phyloP scores from a whole-genome alignment of 2,329 filamentous ascomycete species.

The Coccinonectria pachysandricola region DNA sequence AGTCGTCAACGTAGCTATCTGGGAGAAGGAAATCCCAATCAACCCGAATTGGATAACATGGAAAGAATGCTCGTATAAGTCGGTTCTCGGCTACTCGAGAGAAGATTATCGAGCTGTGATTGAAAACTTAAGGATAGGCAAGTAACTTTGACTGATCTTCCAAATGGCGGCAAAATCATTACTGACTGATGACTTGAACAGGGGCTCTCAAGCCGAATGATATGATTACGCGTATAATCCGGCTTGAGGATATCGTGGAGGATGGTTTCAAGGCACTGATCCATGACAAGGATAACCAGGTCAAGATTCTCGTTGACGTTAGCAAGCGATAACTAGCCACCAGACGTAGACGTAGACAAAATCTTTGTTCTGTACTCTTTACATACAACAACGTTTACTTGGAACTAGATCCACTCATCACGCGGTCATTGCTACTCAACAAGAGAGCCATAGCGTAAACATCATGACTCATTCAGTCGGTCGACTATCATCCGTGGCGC shows the following conservation, averaged over 20 bases:
- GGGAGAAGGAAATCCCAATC: slow-evolving; percentile 35
- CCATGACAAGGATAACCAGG: slow-evolving; percentile 49
- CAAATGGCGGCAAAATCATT: too few species aligned
- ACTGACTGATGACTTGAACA: slow-evolving; percentile 15
- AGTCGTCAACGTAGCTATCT: slow-evolving; percentile 55
- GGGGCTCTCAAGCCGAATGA: slow-evolving; percentile 39
- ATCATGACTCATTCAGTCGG: too few species aligned
- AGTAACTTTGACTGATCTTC: too few species aligned
- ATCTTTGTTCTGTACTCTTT: background rate
- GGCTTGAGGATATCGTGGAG: slow-evolving; percentile 44
- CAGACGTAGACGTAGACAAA: background rate
- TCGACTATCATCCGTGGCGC: too few species aligned
- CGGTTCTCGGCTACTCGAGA: slow-evolving; percentile 13
- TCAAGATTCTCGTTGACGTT: slow-evolving; percentile 49
- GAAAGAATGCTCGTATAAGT: slow-evolving; percentile 17
- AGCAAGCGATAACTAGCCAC: slow-evolving; percentile 9
- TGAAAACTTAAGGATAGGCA: slow-evolving; percentile 21
- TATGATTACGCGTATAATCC: slow-evolving; percentile 53
- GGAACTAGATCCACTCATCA: too few species aligned
- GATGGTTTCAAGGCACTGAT: slow-evolving; percentile 47
- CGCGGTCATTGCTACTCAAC: too few species aligned
- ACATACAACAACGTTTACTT: too few species aligned
- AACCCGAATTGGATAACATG: slow-evolving; percentile 19
- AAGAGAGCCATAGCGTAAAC: too few species aligned
- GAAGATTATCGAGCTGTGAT: slow-evolving; percentile 48